These are phyloP conservation scores for Fusarium clavum DNA, from an alignment of 2,329 filamentous ascomycete genomes.

Conservation along the genomic window DNA sequence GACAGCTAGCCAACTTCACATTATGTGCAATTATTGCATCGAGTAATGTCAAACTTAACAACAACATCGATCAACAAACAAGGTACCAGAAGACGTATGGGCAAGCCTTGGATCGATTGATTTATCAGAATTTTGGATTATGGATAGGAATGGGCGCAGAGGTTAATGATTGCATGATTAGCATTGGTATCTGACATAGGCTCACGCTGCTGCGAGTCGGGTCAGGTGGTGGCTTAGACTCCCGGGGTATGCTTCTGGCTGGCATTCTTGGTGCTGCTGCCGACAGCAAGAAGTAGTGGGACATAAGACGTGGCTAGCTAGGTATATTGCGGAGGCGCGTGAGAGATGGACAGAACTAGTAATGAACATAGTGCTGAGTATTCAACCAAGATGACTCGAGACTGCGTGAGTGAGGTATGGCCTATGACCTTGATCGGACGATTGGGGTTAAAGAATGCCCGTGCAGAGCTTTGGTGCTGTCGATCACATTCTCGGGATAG, in stretches of 20 bases:
- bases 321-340: slow-evolving; percentile 39
- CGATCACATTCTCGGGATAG: slow-evolving; percentile 23
- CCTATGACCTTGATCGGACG: not conserved
- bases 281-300: slow-evolving; percentile 16
- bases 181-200: slow-evolving; percentile 50
- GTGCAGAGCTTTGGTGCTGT: slow-evolving; percentile 1
- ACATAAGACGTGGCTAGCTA: slow-evolving; percentile 34
- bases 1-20: slow-evolving; percentile 5
- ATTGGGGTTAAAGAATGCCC: not conserved
- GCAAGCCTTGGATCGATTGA: slow-evolving; percentile 23
- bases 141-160: slow-evolving; percentile 41
- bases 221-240: slow-evolving; percentile 18
- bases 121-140: slow-evolving; percentile 37
- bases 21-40: not conserved
- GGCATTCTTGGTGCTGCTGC: slow-evolving; percentile 23
- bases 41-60: slow-evolving; percentile 9
- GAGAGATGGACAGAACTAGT: slow-evolving; percentile 47
- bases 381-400: not conserved
- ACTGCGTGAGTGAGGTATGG: slow-evolving; percentile 5
- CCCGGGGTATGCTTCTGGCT: slow-evolving; percentile 25
- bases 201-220: slow-evolving; percentile 37
- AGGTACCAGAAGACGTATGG: slow-evolving; percentile 24
- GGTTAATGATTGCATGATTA: slow-evolving; percentile 56
- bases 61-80: slow-evolving; percentile 16
- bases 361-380: slow-evolving; percentile 48